Evolutionary conservation across 2,329 filamentous ascomycete genomes (phyloP).

Genomic region (Ophiocordyceps camponoti-leonardi): DNA sequence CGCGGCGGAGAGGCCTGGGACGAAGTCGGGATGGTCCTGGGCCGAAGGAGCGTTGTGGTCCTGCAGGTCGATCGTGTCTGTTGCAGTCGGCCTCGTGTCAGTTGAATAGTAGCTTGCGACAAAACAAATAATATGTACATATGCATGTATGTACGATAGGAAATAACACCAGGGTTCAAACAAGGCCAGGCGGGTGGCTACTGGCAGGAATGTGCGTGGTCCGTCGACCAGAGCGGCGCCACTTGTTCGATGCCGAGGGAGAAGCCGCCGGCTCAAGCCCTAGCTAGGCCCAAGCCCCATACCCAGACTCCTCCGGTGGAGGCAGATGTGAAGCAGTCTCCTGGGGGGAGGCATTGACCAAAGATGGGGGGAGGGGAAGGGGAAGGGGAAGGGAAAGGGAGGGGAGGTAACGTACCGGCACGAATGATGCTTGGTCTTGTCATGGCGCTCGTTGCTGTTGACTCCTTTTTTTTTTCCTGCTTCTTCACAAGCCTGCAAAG

Average conservation of each 20-base stretch:
- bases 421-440: slow-evolving; percentile 42
- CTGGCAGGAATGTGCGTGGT: slow-evolving; percentile 1
- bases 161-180: background rate
- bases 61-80: slow-evolving; percentile 95
- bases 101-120: background rate
- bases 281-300: background rate
- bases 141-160: background rate
- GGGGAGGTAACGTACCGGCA: slow-evolving; percentile 32
- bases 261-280: background rate
- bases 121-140: background rate
- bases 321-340: background rate
- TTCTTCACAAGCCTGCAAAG: background rate
- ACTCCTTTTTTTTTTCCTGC: background rate
- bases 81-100: slow-evolving; percentile 2
- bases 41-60: slow-evolving; percentile 67
- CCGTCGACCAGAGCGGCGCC: background rate
- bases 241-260: background rate
- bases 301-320: background rate
- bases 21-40: slow-evolving; percentile 44
- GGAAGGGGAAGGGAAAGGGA: slow-evolving; percentile 1
- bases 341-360: slow-evolving; percentile 5
- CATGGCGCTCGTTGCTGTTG: slow-evolving; percentile 22
- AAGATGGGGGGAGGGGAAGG: slow-evolving; percentile 2
- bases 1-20: slow-evolving; percentile 28
- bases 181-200: background rate